These are phyloP conservation scores for Alnus rubra DNA, from an alignment of 306 rosid species.

Conservation along the genomic window DNA sequence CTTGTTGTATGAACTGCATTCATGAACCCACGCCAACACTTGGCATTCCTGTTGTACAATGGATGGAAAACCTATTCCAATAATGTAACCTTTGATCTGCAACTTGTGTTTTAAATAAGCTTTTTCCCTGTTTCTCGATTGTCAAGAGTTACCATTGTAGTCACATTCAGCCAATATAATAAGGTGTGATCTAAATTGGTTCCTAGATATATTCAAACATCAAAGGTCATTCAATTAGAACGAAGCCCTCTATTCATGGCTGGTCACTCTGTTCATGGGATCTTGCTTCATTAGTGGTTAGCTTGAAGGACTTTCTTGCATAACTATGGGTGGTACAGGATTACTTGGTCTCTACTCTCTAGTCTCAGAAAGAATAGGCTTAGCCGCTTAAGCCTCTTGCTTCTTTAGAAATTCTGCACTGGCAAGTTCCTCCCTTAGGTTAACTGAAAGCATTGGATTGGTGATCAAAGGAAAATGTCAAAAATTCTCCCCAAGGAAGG, in stretches of 20 bases:
- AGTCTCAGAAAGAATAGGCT: neutral
- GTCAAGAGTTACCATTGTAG: neutral
- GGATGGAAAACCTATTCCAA: neutral
- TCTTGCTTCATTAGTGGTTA: neutral
- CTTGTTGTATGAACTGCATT: neutral
- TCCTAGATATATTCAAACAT: neutral
- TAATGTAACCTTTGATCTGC: neutral
- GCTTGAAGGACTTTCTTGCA: neutral
- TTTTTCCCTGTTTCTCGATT: neutral
- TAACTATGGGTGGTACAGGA: neutral
- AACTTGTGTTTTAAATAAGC: neutral
- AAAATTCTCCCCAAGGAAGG: too few relatives aligned
- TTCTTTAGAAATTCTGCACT: too few relatives aligned
- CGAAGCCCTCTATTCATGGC: neutral
- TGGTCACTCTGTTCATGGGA: neutral
- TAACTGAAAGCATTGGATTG: too few relatives aligned
- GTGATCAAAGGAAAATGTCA: too few relatives aligned
- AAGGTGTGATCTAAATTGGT: neutral
- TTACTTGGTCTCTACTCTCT: neutral
- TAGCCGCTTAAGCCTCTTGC: neutral
- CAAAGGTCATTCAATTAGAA: neutral
- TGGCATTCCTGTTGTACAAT: neutral
- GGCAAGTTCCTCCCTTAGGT: too few relatives aligned
- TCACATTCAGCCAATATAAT: neutral
- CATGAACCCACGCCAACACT: neutral